These are phyloP conservation scores for Blastocystis sp. DNA, from an alignment of 352 stramenopile species.

Conservation along the genomic window DNA sequence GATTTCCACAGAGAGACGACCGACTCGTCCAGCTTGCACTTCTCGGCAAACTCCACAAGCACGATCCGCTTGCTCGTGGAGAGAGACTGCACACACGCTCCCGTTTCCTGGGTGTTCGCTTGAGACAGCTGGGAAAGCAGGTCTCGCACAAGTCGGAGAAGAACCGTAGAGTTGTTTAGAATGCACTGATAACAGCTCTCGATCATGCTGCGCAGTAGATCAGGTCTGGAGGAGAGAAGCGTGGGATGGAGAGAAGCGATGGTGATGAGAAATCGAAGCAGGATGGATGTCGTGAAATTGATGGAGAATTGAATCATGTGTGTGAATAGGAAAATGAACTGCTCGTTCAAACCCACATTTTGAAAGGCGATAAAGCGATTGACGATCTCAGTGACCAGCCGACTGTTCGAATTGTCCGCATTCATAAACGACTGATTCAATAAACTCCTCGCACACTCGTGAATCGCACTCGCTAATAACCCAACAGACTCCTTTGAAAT, in stretches of 20 bases:
- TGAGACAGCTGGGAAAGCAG: neutral
- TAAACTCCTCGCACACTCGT: neutral
- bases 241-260: neutral
- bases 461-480: neutral
- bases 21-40: neutral
- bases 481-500: neutral
- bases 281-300: neutral
- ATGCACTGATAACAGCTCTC: neutral
- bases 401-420: neutral
- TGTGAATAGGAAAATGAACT: neutral
- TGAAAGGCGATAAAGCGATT: neutral
- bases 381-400: neutral
- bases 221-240: neutral
- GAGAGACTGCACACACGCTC: neutral
- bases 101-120: neutral
- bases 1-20: neutral
- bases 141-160: neutral
- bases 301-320: neutral
- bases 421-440: constrained; percentile 3
- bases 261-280: neutral
- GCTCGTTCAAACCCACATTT: neutral
- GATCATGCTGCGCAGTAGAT: neutral
- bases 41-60: neutral
- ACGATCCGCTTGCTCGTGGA: neutral
- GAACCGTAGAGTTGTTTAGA: neutral